These are phyloP conservation scores for Nicotiana benthamiana DNA, from an alignment of 257 asterid species.

Conservation along the genomic window DNA sequence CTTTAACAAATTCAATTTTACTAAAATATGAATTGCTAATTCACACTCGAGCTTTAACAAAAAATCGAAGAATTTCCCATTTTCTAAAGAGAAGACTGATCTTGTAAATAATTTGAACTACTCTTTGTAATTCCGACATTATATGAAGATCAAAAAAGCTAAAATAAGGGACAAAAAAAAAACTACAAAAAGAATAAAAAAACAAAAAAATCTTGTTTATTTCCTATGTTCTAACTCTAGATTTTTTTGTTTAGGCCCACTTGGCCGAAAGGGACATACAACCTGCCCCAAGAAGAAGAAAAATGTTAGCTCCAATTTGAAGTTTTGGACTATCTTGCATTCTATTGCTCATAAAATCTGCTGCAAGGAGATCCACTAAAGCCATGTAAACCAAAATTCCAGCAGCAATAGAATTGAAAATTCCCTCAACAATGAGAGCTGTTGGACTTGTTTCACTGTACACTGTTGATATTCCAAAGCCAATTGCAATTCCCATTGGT, in stretches of 20 bases:
- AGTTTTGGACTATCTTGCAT: slow-evolving; percentile 5
- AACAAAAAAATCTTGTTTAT: background rate
- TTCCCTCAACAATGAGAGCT: slow-evolving; percentile 13
- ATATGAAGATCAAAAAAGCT: background rate
- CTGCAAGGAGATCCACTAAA: slow-evolving; percentile 15
- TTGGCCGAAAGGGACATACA: slow-evolving; percentile 15
- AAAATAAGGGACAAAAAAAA: background rate
- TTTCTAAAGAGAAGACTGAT: background rate
- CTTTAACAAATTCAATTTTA: background rate
- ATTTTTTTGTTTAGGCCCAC: slow-evolving; percentile 3
- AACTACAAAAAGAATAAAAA: background rate
- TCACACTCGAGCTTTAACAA: background rate
- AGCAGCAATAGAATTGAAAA: slow-evolving; percentile 15
- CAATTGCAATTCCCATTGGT: slow-evolving; percentile 16
- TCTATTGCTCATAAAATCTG: slow-evolving; percentile 15
- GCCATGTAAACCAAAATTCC: slow-evolving; percentile 20
- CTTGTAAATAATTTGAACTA: background rate
- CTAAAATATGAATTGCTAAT: background rate
- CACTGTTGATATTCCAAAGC: slow-evolving; percentile 9
- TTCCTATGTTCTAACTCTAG: background rate
- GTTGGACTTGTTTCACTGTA: slow-evolving; percentile 10
- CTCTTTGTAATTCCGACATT: background rate
- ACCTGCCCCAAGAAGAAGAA: slow-evolving; percentile 10
- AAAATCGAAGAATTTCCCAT: background rate
- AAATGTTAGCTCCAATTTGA: slow-evolving; percentile 10